Conservation (phyloP, 73 alveolate species). For the Blepharisma japonicum region DNA sequence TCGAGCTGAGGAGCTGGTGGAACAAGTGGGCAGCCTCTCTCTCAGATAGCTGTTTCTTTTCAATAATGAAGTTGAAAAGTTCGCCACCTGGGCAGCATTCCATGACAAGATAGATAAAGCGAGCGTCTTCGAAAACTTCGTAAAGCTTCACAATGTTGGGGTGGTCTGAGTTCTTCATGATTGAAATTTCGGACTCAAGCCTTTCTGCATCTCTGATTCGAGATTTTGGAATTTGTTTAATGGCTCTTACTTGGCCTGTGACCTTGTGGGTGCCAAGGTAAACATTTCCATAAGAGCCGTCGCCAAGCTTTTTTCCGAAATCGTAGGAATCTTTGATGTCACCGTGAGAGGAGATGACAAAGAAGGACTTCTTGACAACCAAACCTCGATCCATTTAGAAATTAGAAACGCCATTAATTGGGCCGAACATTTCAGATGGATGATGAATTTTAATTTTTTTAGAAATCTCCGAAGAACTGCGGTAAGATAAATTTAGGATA, state of each 20-base stretch:
- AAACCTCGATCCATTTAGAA: slow-evolving; percentile 5
- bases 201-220: slow-evolving; percentile 40
- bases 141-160: slow-evolving; percentile 66
- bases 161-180: slow-evolving; percentile 64
- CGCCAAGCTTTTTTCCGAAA: slow-evolving; percentile 57
- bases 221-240: slow-evolving; percentile 52
- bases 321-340: slow-evolving; percentile 17
- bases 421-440: background rate
- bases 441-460: background rate
- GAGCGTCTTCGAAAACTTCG: slow-evolving; percentile 60
- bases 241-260: slow-evolving; percentile 49
- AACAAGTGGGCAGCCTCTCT: slow-evolving; percentile 47
- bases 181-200: slow-evolving; percentile 54
- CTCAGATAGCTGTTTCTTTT: slow-evolving; percentile 41
- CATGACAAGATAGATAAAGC: slow-evolving; percentile 43
- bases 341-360: slow-evolving; percentile 10
- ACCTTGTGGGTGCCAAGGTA: slow-evolving; percentile 47
- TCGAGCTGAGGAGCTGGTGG: slow-evolving; percentile 46
- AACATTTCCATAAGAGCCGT: slow-evolving; percentile 84
- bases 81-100: slow-evolving; percentile 51
- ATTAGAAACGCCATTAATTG: background rate
- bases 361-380: background rate
- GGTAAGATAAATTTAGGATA: background rate
- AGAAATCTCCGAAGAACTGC: background rate
- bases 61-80: slow-evolving; percentile 38